These are phyloP conservation scores for Celoporthe dispersa DNA, from an alignment of 2,329 filamentous ascomycete species.

Conservation along the genomic window DNA sequence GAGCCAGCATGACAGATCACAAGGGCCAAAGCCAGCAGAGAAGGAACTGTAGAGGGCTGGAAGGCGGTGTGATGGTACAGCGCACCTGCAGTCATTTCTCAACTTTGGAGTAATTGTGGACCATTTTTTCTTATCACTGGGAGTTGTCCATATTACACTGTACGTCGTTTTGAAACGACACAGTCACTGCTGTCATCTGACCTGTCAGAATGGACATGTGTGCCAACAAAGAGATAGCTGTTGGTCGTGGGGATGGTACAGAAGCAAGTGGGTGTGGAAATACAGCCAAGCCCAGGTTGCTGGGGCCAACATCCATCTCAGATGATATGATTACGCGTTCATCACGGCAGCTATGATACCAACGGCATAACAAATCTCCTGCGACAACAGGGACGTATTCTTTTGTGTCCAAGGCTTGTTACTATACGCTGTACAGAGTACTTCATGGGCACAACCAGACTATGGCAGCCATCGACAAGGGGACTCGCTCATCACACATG, in stretches of 20 bases:
- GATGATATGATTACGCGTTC: not conserved
- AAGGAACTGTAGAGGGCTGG: constrained; percentile 6
- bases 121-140: not conserved
- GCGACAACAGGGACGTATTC: not conserved
- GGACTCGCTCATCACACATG: not conserved
- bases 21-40: not conserved
- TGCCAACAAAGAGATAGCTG: not conserved
- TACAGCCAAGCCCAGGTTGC: not conserved
- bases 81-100: not conserved
- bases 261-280: not conserved
- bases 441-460: not conserved
- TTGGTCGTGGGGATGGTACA: not conserved
- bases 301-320: not conserved
- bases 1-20: constrained; percentile 12
- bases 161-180: not conserved
- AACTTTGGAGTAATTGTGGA: not conserved
- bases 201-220: not conserved
- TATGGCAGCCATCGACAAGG: not conserved
- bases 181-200: not conserved
- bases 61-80: not conserved
- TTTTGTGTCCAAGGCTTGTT: not conserved
- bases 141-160: not conserved
- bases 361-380: not conserved
- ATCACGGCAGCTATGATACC: not conserved
- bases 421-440: not conserved